phyloP scores from a whole-genome alignment of 2,329 filamentous ascomycete genomes.

The Coniochaeta sp. region DNA sequence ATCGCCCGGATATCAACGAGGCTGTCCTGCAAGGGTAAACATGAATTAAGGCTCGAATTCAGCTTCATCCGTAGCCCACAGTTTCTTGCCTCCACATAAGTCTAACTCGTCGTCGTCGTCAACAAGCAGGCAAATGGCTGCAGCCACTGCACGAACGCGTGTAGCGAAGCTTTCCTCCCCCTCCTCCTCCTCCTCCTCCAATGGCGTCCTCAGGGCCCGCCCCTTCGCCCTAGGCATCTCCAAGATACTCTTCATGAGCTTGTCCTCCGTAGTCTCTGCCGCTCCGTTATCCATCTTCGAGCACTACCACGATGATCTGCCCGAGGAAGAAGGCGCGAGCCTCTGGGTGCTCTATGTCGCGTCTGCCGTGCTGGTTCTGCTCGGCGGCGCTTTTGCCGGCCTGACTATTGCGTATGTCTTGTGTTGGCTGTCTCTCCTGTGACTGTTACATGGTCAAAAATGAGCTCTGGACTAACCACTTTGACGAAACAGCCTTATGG shows the following conservation, averaged over 20 bases:
- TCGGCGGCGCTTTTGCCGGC: slow-evolving; percentile 89
- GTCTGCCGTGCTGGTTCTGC: slow-evolving; percentile 73
- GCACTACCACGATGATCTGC: slow-evolving; percentile 33
- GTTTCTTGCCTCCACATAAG: background rate
- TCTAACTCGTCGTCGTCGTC: background rate
- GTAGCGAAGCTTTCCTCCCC: background rate
- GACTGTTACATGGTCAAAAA: too few species aligned
- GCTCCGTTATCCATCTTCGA: slow-evolving; percentile 31
- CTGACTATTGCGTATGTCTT: slow-evolving; percentile 72
- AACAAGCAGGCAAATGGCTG: background rate
- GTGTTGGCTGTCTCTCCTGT: background rate
- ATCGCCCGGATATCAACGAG: background rate
- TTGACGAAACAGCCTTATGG: slow-evolving; percentile 42
- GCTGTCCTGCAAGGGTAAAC: background rate
- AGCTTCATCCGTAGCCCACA: background rate
- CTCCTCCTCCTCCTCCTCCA: slow-evolving; percentile 5
- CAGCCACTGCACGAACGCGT: background rate
- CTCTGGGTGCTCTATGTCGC: slow-evolving; percentile 77
- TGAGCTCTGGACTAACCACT: slow-evolving; percentile 8
- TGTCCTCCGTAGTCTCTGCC: slow-evolving; percentile 41
- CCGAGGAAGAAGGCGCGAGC: slow-evolving; percentile 50
- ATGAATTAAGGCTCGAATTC: background rate
- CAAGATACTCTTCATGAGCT: slow-evolving; percentile 39
- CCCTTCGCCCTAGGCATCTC: slow-evolving; percentile 34
- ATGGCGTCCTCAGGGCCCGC: slow-evolving; percentile 14